Base-by-base conservation (phyloP, 2,329 filamentous ascomycete genomes). In the Colletotrichum caudatum region DNA sequence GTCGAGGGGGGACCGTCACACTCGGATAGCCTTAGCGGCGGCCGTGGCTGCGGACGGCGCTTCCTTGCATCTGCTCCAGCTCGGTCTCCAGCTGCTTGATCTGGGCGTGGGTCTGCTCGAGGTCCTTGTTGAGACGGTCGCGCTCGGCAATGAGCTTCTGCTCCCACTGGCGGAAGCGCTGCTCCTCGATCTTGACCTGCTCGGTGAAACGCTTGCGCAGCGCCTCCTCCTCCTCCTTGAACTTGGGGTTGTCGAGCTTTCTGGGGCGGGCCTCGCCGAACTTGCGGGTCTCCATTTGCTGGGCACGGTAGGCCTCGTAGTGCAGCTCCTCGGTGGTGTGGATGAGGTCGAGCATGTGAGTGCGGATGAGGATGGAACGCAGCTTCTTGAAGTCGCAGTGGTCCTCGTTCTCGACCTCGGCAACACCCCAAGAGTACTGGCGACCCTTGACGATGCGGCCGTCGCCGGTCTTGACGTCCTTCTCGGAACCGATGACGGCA, bases 331-430 rank as follows among this genome's bases (percentile, higher is more conserved):
- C 96, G 77, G 96, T 99, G 75, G 97, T 99, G 88, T 99, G 96
- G 82, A 99, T 99, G 75, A 99, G 93, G 82, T 99, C 96, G 79
- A 99, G 91, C 96, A 99, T 99, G 88, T 99, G 96, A 62, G 95
- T 98, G 83, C 96, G 94, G 87, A 99, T 98, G 76, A 99, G 89
- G 79, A 99, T 98, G 60, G 95, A 97, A 79, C 96, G 95, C 75
- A 99, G 93, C 89, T 99, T 99, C 93, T 99, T 99, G 89, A 99
- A 99, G 85, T 99, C 96, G 86, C 96, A 99, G 89, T 99, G 96
- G 82, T 99, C 96, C 86, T 99, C 96, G 81, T 99, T 99, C 89
- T 99, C 96, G 64, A 99, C 96, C 84, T 99, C 96, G 74, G 96
- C 96, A 78, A 99, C 96, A 88, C 96, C 96, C 96, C 96, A 99